Base-by-base conservation (phyloP, 2,329 filamentous ascomycete genomes). In the Trichophyton equinum region DNA sequence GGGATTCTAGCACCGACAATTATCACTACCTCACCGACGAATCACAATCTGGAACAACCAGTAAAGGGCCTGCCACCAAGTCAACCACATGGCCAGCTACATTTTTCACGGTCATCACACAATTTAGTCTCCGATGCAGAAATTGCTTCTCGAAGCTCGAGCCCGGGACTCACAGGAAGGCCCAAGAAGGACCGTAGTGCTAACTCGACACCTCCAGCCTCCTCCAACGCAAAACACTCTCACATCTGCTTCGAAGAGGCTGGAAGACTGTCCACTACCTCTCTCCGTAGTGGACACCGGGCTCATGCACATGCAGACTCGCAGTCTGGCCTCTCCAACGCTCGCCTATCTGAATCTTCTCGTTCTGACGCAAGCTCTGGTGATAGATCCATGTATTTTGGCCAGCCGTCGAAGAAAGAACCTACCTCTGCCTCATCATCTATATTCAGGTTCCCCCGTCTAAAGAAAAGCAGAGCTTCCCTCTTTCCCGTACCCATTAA, bases 401-500 rank as follows among this genome's bases (percentile, higher is more conserved):
- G 77, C 64, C 81, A 79, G 59, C n/a, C 51, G 3, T 85, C 79
- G 51, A 85, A 83, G 5, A 86, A 84, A 9, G 83, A 88, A 64
- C 84, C 81, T 8, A 76, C 81, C 13, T 79, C 82, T 30, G 82
- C 83, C 4, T 85, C 82, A 40, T 87, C 81, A 22, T 86, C 86
- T 27, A 89, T 96, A 70, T 96, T 96, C 71, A 85, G 85, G 62
- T 79, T 97, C 64, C 84, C 86, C 38, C 86, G 90, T 59, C 82
- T 90, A 64, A 88, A 84, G 68, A 87, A 85, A 68, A 90, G 87
- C 68, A 84, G 87, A 62, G 85, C 84, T 30, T 82, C 89, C 2
- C 77, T 97, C 40, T 97, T 97, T 68, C 91, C 92, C 62, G 79
- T 97, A n/a, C 91, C 90, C 46, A 85, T 92, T 64, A 91, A 87